A percentile compares a stretch with the other conserved stretches of the same genome.
These are phyloP conservation scores for Colletotrichum viniferum DNA, from an alignment of 2,329 filamentous ascomycete species.

Conservation along the genomic window DNA sequence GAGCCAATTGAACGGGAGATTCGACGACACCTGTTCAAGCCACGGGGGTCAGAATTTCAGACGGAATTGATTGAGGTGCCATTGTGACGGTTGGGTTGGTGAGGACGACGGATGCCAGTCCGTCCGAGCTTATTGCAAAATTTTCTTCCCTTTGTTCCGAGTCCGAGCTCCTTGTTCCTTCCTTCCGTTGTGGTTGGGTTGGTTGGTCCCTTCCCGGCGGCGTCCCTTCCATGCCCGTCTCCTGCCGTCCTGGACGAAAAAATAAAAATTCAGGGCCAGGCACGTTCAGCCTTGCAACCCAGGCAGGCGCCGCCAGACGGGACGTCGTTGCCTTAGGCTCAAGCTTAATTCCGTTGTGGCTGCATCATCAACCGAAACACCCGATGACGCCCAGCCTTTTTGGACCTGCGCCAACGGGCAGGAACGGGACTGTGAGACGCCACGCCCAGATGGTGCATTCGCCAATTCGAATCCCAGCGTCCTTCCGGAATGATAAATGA, in stretches of 20 bases:
- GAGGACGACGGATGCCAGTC: not conserved
- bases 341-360: slow-evolving; percentile 10
- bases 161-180: not conserved
- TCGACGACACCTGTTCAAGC: not conserved
- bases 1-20: not conserved
- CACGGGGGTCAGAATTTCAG: not conserved
- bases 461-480: not conserved
- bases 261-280: not conserved
- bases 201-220: not conserved
- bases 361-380: slow-evolving; percentile 18
- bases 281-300: not conserved
- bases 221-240: not conserved
- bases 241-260: not conserved
- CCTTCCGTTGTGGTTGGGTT: not conserved
- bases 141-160: not conserved
- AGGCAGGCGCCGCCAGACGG: not conserved
- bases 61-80: not conserved
- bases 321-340: slow-evolving; percentile 22
- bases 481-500: not conserved
- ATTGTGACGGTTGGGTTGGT: not conserved
- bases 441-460: slow-evolving; percentile 5
- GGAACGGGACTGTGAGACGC: slow-evolving; percentile 10
- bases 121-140: not conserved
- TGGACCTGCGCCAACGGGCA: slow-evolving; percentile 2
- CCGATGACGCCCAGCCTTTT: slow-evolving; percentile 1